phyloP scores from a whole-genome alignment of 495 filamentous ascomycete species.

The Lineolata rhizophorae region DNA sequence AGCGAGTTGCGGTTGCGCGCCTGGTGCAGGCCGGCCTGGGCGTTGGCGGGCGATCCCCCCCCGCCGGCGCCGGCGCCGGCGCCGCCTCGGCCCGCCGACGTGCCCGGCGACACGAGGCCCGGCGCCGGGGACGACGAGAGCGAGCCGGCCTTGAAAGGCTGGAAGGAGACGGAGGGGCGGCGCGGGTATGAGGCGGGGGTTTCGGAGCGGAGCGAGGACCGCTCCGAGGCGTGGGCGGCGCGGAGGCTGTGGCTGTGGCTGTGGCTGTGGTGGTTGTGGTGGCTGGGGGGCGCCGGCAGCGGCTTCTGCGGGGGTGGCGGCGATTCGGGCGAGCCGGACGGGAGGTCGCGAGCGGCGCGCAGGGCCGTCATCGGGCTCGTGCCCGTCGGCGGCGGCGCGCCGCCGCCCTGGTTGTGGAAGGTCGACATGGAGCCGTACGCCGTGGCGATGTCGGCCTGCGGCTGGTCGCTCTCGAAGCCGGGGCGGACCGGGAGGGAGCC shows the following conservation, averaged over 20 bases:
- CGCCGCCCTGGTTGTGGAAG: conserved; percentile 67
- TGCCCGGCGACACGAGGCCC: conserved; percentile 16
- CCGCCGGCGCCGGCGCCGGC: too few species aligned
- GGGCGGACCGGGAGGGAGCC: conserved; percentile 48
- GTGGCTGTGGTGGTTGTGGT: too few species aligned
- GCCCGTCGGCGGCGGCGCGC: conserved; percentile 41
- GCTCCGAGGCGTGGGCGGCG: too few species aligned
- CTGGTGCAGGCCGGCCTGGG: too few species aligned
- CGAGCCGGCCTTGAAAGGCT: conserved; percentile 86
- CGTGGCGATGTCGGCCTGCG: conserved; percentile 42
- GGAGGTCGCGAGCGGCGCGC: conserved; percentile 37
- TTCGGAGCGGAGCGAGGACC: background rate
- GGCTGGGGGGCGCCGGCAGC: conserved; percentile 18
- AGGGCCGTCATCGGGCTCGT: conserved; percentile 78
- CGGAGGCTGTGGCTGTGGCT: too few species aligned
- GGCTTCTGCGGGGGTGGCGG: conserved; percentile 42
- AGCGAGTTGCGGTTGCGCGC: conserved; percentile 43
- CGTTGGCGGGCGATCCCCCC: too few species aligned
- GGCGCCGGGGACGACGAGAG: conserved; percentile 71
- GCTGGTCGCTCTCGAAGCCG: conserved; percentile 14
- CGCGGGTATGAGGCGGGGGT: conserved; percentile 25
- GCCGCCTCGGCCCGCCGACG: conserved; percentile 19
- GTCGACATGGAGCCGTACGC: conserved; percentile 88
- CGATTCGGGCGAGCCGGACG: conserved; percentile 21
- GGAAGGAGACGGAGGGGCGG: conserved; percentile 78